These are phyloP conservation scores for Tuber magnatum DNA, from an alignment of 495 filamentous ascomycete genomes.

Conservation along the genomic window DNA sequence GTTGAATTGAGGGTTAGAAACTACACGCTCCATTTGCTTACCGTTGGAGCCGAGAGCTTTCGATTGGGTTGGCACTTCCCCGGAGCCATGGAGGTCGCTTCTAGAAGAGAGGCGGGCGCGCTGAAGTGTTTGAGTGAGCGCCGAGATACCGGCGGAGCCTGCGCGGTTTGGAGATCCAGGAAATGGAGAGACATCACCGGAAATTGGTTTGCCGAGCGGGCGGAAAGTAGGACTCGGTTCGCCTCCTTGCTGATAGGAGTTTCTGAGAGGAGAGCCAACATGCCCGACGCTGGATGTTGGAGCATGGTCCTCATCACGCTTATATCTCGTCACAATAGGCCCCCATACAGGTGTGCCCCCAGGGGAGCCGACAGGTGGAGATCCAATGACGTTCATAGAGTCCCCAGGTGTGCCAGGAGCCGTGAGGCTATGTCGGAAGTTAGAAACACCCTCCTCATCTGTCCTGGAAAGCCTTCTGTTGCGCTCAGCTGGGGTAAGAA, in stretches of 20 bases:
- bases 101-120: conserved; percentile 43
- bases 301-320: conserved; percentile 62
- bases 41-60: conserved; percentile 30
- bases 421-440: conserved; percentile 54
- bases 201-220: conserved; percentile 47
- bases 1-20: conserved; percentile 41
- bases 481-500: conserved; percentile 85
- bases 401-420: conserved; percentile 56
- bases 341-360: conserved; percentile 69
- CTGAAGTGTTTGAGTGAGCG: conserved; percentile 44
- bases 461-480: conserved; percentile 72
- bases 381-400: conserved; percentile 42
- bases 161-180: conserved; percentile 59
- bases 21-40: conserved; percentile 39
- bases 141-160: conserved; percentile 45
- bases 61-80: conserved; percentile 16
- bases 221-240: conserved; percentile 62
- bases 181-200: conserved; percentile 57
- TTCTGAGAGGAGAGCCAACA: conserved; percentile 87
- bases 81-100: conserved; percentile 29
- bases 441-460: conserved; percentile 55
- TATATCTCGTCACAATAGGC: conserved; percentile 67
- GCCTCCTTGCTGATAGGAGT: conserved; percentile 56
- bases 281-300: conserved; percentile 66
- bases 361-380: conserved; percentile 60